Percentiles rank a stretch among this genome's conserved stretches.
These are phyloP conservation scores for Salix udensis DNA, from an alignment of 345 rosid species.

Conservation along the genomic window DNA sequence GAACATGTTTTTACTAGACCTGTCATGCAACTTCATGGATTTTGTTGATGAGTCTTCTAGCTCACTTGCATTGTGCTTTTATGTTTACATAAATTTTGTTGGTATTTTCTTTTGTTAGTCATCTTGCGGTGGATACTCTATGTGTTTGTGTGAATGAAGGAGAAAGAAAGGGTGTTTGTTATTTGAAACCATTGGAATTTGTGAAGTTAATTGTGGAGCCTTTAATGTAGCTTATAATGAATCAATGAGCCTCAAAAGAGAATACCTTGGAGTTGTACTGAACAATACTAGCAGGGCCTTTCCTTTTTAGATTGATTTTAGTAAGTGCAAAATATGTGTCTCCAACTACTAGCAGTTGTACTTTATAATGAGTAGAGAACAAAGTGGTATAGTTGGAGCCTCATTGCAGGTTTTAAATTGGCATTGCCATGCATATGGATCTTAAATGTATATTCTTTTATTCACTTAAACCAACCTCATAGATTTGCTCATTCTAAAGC, in stretches of 20 bases:
- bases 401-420: too few species aligned
- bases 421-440: too few species aligned
- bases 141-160: background rate
- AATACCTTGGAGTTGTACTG: too few species aligned
- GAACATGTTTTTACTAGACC: background rate
- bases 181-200: background rate
- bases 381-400: too few species aligned
- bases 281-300: too few species aligned
- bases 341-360: too few species aligned
- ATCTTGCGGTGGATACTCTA: background rate
- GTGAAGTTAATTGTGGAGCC: background rate
- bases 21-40: background rate
- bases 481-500: too few species aligned
- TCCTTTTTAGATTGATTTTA: too few species aligned
- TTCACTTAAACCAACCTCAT: too few species aligned
- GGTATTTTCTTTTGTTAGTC: background rate
- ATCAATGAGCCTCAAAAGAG: background rate
- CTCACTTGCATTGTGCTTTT: background rate
- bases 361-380: too few species aligned
- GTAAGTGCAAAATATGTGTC: too few species aligned
- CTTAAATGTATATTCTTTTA: too few species aligned
- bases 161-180: background rate
- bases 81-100: background rate
- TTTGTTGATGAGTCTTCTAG: background rate
- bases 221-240: background rate